Conservation (phyloP, 768 basidiomycete species). For the Flagelloscypha sp. region DNA sequence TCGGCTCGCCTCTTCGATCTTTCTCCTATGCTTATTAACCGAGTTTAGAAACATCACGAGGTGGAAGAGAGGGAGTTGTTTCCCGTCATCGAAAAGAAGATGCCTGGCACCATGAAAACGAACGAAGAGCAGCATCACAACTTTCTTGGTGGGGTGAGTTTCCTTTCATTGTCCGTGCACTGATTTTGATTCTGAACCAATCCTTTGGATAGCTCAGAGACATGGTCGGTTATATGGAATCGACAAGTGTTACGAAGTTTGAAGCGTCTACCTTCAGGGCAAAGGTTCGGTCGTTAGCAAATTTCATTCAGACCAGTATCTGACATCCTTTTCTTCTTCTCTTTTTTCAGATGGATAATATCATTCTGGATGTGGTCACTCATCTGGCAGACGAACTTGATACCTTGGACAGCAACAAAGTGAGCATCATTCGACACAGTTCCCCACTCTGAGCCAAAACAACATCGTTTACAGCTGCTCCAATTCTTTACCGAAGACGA, state of each 20-base stretch:
- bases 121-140: slow-evolving; percentile 10
- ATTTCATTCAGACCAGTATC: neutral
- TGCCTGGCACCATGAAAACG: slow-evolving; percentile 6
- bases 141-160: slow-evolving; percentile 4
- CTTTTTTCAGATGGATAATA: slow-evolving; percentile 4
- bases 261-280: slow-evolving; percentile 4
- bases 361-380: slow-evolving; percentile 5
- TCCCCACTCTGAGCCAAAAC: neutral
- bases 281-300: slow-evolving; percentile 2
- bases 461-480: slow-evolving; percentile 4
- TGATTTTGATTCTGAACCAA: too few relatives aligned
- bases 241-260: slow-evolving; percentile 2
- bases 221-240: too few relatives aligned
- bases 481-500: slow-evolving; percentile 9
- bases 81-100: slow-evolving; percentile 7
- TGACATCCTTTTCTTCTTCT: too few relatives aligned
- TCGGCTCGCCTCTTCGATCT: too few relatives aligned
- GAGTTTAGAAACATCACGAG: slow-evolving; percentile 8
- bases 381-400: slow-evolving; percentile 10
- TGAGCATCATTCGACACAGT: neutral
- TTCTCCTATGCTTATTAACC: too few relatives aligned
- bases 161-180: neutral
- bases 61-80: slow-evolving; percentile 8
- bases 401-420: slow-evolving; percentile 3
- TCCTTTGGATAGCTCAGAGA: too few relatives aligned